Evolutionary conservation across 2,329 filamentous ascomycete genomes (phyloP).

Genomic region (Remersonia thermophila): DNA sequence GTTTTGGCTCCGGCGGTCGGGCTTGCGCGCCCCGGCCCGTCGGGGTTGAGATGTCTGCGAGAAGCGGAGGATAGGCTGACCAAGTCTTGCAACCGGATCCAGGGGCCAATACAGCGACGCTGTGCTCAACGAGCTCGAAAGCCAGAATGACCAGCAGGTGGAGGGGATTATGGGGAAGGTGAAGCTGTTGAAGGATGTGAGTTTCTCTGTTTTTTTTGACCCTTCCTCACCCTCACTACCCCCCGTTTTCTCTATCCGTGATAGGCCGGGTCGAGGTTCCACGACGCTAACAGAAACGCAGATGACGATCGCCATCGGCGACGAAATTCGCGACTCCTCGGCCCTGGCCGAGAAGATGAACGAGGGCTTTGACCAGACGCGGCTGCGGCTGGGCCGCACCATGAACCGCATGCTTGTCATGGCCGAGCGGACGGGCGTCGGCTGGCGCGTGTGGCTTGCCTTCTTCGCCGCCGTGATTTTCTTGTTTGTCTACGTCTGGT

Average conservation of each 20-base stretch:
- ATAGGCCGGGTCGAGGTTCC: neutral
- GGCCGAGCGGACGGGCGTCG: conserved; percentile 87
- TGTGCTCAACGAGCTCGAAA: conserved; percentile 85
- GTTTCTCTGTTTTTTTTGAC: conserved; percentile 23
- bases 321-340: conserved; percentile 85
- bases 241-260: neutral
- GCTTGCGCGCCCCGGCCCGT: no score
- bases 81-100: conserved; percentile 3
- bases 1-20: no score
- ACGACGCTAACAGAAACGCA: conserved; percentile 23
- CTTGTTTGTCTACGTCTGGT: conserved; percentile 86
- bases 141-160: conserved; percentile 84
- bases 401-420: conserved; percentile 97
- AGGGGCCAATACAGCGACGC: conserved; percentile 89
- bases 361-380: conserved; percentile 77
- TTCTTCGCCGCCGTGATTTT: conserved; percentile 78
- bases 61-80: no score
- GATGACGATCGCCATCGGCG: conserved; percentile 87
- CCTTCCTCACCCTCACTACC: neutral
- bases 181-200: conserved; percentile 73
- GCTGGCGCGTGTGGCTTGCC: conserved; percentile 84
- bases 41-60: neutral
- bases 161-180: conserved; percentile 89
- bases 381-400: conserved; percentile 69
- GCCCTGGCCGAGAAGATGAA: conserved; percentile 92